Percentiles rank a stretch among this genome's conserved stretches.
phyloP scores from a whole-genome alignment of 192 early-diverging fungal genomes.

The Coemansia sp. region DNA sequence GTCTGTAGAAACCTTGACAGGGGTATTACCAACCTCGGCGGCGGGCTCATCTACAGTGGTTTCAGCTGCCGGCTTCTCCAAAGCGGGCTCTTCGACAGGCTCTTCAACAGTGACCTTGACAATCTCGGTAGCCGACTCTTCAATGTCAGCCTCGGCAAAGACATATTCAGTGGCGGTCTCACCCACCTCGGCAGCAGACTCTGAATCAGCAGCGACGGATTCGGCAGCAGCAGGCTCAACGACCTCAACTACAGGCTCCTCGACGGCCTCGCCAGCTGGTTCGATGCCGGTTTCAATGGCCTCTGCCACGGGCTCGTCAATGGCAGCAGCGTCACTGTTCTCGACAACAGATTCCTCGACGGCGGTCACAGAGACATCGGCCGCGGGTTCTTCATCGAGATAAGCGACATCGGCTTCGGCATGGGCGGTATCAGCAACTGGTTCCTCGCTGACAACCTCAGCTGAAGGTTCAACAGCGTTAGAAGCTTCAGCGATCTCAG shows the following conservation, averaged over 20 bases:
- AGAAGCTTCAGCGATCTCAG: not conserved
- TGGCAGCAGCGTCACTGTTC: not conserved
- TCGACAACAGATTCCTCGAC: not conserved
- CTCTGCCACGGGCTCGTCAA: not conserved
- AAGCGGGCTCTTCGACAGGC: not conserved
- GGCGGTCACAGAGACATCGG: not conserved
- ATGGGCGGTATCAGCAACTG: not conserved
- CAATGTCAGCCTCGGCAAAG: not conserved
- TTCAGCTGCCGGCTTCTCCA: not conserved
- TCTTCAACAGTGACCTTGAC: not conserved
- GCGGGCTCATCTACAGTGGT: not conserved
- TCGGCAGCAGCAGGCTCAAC: not conserved
- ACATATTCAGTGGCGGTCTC: not conserved
- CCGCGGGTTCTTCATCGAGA: not conserved
- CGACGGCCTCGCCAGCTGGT: not conserved
- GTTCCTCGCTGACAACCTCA: not conserved
- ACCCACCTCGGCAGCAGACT: not conserved
- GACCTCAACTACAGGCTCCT: not conserved
- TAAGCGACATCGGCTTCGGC: not conserved
- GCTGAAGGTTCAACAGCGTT: not conserved
- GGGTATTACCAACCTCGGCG: no score
- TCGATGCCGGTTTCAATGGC: not conserved
- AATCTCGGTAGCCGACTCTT: constrained; percentile 1
- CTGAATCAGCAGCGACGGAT: not conserved
- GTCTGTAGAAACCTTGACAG: not conserved